Conservation (phyloP, 176 grass and related monocot species). For the Urochloa ruziziensis region DNA sequence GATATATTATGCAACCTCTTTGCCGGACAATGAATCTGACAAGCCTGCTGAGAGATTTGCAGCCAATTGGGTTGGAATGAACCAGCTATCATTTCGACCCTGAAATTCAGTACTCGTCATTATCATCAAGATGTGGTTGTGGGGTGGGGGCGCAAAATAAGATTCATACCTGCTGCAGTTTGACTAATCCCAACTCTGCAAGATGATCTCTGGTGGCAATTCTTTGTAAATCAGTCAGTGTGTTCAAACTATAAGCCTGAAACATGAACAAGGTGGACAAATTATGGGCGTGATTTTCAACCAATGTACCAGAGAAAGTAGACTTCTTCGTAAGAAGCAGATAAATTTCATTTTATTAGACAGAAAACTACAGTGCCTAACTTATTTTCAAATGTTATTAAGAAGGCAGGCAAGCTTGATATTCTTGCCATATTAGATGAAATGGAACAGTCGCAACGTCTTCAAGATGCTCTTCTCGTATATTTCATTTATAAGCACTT, state of each 20-base stretch:
- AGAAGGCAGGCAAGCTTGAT: neutral
- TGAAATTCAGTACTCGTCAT: slow-evolving; percentile 20
- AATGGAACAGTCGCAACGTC: neutral
- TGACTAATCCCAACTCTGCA: slow-evolving; percentile 68
- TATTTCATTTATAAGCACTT: too few species aligned
- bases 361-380: slow-evolving; percentile 1
- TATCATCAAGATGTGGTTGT: slow-evolving; percentile 6
- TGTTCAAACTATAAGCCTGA: slow-evolving; percentile 90
- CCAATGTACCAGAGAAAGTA: neutral
- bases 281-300: neutral
- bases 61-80: slow-evolving; percentile 94
- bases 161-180: slow-evolving; percentile 68
- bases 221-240: slow-evolving; percentile 73
- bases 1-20: slow-evolving; percentile 61
- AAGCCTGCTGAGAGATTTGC: slow-evolving; percentile 85
- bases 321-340: neutral
- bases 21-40: slow-evolving; percentile 70
- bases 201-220: slow-evolving; percentile 87
- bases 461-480: neutral
- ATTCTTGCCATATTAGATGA: neutral
- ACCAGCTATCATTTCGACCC: slow-evolving; percentile 87
- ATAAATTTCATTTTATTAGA: neutral
- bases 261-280: slow-evolving; percentile 17
- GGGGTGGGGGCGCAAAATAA: neutral
- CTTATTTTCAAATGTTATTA: slow-evolving; percentile 18